Conservation (phyloP, 139 green algal genomes). For the Micractinium sp. region DNA sequence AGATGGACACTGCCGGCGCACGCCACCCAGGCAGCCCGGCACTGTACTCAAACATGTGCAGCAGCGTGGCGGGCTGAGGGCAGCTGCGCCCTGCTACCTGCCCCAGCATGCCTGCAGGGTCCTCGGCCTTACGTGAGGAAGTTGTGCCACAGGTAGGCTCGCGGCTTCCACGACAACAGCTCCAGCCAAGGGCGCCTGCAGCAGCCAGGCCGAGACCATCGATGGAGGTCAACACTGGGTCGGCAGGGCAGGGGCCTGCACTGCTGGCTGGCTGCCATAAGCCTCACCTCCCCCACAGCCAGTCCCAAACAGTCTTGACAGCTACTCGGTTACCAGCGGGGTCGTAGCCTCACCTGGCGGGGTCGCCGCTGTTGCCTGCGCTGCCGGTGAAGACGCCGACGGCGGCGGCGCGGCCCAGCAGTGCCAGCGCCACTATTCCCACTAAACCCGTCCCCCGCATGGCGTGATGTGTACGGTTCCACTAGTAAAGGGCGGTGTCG, state of each 20-base stretch:
- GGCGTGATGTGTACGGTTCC: no score
- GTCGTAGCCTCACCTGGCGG: no score
- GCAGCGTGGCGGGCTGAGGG: background rate
- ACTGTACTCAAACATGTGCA: no score
- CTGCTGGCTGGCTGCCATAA: no score
- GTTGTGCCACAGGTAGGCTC: slow-evolving; percentile 54
- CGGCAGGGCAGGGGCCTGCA: background rate
- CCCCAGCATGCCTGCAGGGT: no score
- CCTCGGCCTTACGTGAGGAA: background rate
- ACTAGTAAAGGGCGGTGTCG: background rate
- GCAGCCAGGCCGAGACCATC: background rate
- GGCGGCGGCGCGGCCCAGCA: background rate
- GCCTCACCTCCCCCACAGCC: background rate
- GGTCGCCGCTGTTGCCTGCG: no score
- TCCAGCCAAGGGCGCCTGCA: slow-evolving; percentile 32
- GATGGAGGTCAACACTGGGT: background rate
- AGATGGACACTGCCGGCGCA: background rate
- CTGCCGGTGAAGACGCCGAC: background rate
- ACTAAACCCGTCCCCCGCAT: background rate
- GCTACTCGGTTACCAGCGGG: no score
- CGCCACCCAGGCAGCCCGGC: background rate
- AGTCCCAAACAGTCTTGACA: background rate
- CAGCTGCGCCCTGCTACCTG: background rate
- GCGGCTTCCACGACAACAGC: slow-evolving; percentile 55
- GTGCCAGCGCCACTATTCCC: background rate